Percentiles rank a stretch among this genome's conserved stretches.
These are phyloP conservation scores for Cercophora newfieldiana DNA, from an alignment of 495 filamentous ascomycete species.

Conservation along the genomic window DNA sequence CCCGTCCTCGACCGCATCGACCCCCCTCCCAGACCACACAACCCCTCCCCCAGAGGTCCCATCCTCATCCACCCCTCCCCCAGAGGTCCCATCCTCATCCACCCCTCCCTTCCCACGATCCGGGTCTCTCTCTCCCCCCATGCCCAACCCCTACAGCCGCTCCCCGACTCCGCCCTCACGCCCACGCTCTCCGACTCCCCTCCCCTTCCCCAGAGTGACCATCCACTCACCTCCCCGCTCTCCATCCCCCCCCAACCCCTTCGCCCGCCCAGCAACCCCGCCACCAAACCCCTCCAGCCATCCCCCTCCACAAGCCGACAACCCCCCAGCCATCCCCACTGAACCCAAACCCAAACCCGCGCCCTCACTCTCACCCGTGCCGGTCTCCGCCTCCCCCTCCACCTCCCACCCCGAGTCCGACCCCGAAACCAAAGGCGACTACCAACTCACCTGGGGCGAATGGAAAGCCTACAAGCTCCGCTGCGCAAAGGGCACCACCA, in stretches of 20 bases:
- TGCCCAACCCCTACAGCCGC: too few species aligned
- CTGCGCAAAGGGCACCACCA: neutral
- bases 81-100: neutral
- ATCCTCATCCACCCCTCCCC: neutral
- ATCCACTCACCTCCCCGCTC: neutral
- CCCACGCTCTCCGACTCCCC: too few species aligned
- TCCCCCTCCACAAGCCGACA: neutral
- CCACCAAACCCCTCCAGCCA: neutral
- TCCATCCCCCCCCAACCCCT: neutral
- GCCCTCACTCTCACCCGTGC: neutral
- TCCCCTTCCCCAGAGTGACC: too few species aligned
- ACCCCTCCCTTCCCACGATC: too few species aligned
- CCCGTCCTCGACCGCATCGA: too few species aligned
- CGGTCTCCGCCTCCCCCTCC: neutral
- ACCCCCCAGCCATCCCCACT: neutral
- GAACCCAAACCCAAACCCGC: neutral
- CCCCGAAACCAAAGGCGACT: neutral
- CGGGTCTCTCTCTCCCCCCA: too few species aligned
- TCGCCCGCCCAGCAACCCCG: neutral
- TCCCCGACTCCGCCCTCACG: too few species aligned
- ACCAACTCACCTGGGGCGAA: neutral
- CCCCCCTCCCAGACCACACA: too few species aligned
- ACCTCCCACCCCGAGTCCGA: conserved; percentile 1
- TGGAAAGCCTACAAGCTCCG: neutral
- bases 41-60: neutral